phyloP scores from a whole-genome alignment of 2,329 filamentous ascomycete genomes.

The Apiospora pterosperma region DNA sequence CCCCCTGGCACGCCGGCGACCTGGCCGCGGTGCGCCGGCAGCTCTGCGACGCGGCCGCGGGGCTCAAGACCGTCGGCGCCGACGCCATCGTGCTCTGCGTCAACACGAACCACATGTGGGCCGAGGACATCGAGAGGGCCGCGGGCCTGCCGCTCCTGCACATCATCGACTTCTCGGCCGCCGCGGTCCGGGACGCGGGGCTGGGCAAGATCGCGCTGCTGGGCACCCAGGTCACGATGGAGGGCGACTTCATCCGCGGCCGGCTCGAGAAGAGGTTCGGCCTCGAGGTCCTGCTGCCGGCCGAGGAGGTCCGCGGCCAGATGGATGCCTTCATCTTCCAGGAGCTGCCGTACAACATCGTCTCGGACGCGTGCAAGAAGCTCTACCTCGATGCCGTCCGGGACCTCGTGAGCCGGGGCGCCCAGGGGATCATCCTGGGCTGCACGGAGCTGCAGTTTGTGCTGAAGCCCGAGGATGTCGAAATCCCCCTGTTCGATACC shows the following conservation, averaged over 20 bases:
- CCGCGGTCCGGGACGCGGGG: background rate
- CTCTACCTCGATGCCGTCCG: constrained; percentile 13
- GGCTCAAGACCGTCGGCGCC: constrained; percentile 13
- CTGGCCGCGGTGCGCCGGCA: constrained; percentile 13
- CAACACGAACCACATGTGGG: constrained; percentile 16
- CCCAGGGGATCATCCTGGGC: constrained; percentile 18
- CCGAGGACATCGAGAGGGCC: constrained; percentile 10
- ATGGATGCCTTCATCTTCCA: constrained; percentile 19
- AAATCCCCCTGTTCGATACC: background rate
- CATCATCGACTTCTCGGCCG: constrained; percentile 14
- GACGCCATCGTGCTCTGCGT: constrained; percentile 17
- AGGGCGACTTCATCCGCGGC: constrained; percentile 19
- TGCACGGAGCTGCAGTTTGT: constrained; percentile 17
- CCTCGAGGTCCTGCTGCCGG: constrained; percentile 16
- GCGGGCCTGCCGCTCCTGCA: constrained; percentile 13
- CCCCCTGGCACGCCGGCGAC: constrained; percentile 13
- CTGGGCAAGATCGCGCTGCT: constrained; percentile 12
- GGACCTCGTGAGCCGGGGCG: constrained; percentile 12
- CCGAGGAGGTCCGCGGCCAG: constrained; percentile 9
- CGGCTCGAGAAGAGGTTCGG: constrained; percentile 8
- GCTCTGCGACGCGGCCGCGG: constrained; percentile 10
- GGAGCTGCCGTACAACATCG: constrained; percentile 15
- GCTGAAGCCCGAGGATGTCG: background rate
- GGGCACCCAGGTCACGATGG: constrained; percentile 19
- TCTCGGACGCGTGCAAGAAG: constrained; percentile 13